A percentile compares a stretch with the other conserved stretches of the same genome.
phyloP scores from a whole-genome alignment of 2,329 filamentous ascomycete species.

The Volutella citrinella region DNA sequence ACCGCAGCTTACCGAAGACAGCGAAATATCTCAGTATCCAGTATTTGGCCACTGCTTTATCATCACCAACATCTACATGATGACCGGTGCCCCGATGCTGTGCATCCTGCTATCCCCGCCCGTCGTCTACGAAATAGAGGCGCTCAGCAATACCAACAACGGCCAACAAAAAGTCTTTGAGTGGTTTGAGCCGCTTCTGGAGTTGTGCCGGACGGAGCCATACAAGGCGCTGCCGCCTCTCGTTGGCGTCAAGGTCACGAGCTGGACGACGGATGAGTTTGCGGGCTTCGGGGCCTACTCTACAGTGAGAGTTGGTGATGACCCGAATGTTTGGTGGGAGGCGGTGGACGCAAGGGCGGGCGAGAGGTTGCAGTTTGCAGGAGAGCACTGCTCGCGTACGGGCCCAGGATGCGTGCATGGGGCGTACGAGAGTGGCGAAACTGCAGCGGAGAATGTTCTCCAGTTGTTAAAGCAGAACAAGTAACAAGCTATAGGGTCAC shows the following conservation, averaged over 20 bases:
- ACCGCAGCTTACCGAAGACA: conserved; percentile 1
- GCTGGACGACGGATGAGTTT: conserved; percentile 8
- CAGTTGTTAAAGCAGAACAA: too few species aligned
- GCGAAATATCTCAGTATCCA: neutral
- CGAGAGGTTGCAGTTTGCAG: conserved; percentile 8
- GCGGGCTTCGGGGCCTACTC: conserved; percentile 10
- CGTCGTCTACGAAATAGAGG: conserved; percentile 7
- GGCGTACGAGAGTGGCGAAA: conserved; percentile 8
- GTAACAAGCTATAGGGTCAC: too few species aligned
- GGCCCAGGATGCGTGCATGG: conserved; percentile 9
- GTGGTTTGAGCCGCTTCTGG: conserved; percentile 10
- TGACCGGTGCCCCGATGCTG: conserved; percentile 8
- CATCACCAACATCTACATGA: conserved; percentile 8
- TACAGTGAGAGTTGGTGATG: conserved; percentile 10
- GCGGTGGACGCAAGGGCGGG: conserved; percentile 5
- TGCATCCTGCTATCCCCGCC: conserved; percentile 10
- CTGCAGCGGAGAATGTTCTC: conserved; percentile 6
- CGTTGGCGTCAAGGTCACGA: conserved; percentile 5
- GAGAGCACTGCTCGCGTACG: conserved; percentile 8
- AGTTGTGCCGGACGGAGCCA: conserved; percentile 7
- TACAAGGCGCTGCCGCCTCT: conserved; percentile 9
- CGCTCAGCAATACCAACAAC: conserved; percentile 6
- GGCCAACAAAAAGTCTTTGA: too few species aligned
- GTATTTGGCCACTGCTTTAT: conserved; percentile 8
- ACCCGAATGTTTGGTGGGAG: conserved; percentile 4